Percentiles rank a stretch among this genome's conserved stretches.
phyloP scores from a whole-genome alignment of 305 asterid genomes.

The Plantago rigida region DNA sequence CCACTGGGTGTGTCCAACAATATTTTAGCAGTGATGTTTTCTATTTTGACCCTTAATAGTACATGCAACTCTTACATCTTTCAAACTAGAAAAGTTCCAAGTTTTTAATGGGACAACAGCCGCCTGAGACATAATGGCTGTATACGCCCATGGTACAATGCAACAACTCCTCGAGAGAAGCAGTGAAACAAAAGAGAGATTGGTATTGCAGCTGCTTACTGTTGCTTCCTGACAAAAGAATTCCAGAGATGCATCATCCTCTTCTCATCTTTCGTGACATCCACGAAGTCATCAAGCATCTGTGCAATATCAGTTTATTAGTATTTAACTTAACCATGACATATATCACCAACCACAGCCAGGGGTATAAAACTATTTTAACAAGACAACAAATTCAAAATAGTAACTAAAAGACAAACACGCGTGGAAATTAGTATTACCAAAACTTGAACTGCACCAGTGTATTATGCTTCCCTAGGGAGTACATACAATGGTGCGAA shows the following conservation, averaged over 20 bases:
- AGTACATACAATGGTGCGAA: not conserved
- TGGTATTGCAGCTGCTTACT: conserved; percentile 36
- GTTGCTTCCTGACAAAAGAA: conserved; percentile 91
- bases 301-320: conserved; percentile 34
- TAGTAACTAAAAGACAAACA: too few relatives aligned
- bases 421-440: too few relatives aligned
- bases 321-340: conserved; percentile 14
- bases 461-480: not conserved
- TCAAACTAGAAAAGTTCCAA: too few relatives aligned
- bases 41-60: too few relatives aligned
- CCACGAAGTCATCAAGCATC: conserved; percentile 99
- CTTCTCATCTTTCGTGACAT: conserved; percentile 90
- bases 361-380: conserved; percentile 6
- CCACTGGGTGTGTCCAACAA: not conserved
- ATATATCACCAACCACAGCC: conserved; percentile 22
- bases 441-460: not conserved
- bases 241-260: conserved; percentile 98
- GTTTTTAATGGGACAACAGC: too few relatives aligned
- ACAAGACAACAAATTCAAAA: too few relatives aligned
- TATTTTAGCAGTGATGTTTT: not conserved
- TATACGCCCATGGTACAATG: not conserved
- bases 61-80: too few relatives aligned
- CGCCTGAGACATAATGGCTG: too few relatives aligned
- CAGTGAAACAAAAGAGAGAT: conserved; percentile 12
- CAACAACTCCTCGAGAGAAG: conserved; percentile 19